Conservation (phyloP, 139 green algal genomes). For the Deuterostichococcus epilithicus region DNA sequence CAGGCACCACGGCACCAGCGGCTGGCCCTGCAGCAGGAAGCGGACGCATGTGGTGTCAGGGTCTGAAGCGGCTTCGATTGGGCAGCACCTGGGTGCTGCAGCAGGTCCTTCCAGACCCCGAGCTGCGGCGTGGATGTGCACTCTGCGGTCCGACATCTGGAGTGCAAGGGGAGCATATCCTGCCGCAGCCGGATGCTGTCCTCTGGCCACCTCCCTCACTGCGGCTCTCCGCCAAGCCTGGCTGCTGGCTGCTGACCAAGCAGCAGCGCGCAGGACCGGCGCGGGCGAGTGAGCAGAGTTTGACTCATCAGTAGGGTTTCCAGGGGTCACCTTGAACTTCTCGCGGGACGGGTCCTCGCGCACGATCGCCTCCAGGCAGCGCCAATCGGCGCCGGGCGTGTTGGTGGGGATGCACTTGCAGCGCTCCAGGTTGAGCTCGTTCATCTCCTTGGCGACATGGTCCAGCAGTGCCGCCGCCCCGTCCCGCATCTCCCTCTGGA, state of each 20-base stretch:
- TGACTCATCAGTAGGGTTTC: too few relatives aligned
- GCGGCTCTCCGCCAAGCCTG: too few relatives aligned
- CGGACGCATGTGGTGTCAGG: too few relatives aligned
- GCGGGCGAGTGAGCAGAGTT: not conserved
- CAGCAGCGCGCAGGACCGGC: not conserved
- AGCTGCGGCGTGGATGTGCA: too few relatives aligned
- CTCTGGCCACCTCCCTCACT: not conserved
- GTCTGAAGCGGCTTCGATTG: too few relatives aligned
- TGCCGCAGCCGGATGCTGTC: not conserved
- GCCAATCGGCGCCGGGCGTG: constrained; percentile 88
- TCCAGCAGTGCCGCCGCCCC: constrained; percentile 53
- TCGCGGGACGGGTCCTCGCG: constrained; percentile 54
- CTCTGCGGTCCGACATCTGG: too few relatives aligned
- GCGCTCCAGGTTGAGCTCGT: constrained; percentile 91
- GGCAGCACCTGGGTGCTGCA: too few relatives aligned
- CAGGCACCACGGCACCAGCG: constrained; percentile 94
- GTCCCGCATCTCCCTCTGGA: constrained; percentile 77
- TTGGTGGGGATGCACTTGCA: constrained; percentile 93
- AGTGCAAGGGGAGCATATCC: too few relatives aligned
- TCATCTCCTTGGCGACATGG: constrained; percentile 96
- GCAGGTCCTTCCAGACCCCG: too few relatives aligned
- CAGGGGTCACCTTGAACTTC: constrained; percentile 66
- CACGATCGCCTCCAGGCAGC: constrained; percentile 79
- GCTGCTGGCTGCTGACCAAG: too few relatives aligned
- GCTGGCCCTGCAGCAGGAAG: constrained; percentile 56